Evolutionary conservation across 352 stramenopile species (phyloP), one percentile per base, ranked within the genome.

Genomic region (Pythium pyrilobum): DNA sequence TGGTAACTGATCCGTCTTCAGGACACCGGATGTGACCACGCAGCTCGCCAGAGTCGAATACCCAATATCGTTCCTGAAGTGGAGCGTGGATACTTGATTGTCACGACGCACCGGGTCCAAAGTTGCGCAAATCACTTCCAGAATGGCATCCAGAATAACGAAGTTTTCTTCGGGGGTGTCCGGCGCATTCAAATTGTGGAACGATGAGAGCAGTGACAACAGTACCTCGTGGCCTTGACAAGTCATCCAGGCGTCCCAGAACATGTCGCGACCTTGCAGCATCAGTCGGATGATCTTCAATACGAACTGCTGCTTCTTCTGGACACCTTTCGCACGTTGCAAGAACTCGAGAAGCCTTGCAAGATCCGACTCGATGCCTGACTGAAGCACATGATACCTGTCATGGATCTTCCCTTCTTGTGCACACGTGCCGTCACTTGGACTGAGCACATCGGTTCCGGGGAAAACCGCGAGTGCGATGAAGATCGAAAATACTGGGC

Each of bases 161-260:
- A 82, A 81, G 0, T 59, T 54, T 6, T 74, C 64, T 34, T 55
- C 53, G 4, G 46, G 33, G 3, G 43, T 9, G 11, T 13, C 6
- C 3, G 6, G 21, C 16, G 53, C 25, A 15, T 66, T 47, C 34
- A 65, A 20, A 13, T 70, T 31, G 11, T 79, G 62, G 24, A 88
- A 47, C 2, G 81, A 82, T 5, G 77, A 89, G 18, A 91, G 29
- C 8, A 87, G 34, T 11, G 81, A 69, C 24, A 87, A 51, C 10
- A 91, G 38, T 4, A 77, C 81, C 50, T 86, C 76, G 31, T 84
- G 67, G 8, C 75, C 81, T 44, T 87, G 76, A 10, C 73, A 85
- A 0, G 33, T 62, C 31, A 59, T 68, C 76, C 77, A 88, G 7
- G 74, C 58, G 12, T 54, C 32, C 54, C 67, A 78, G 40, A 81